These are phyloP conservation scores for Debaryomycetaceae sp. DNA, from an alignment of 1,139 yeast genomes.

Conservation along the genomic window DNA sequence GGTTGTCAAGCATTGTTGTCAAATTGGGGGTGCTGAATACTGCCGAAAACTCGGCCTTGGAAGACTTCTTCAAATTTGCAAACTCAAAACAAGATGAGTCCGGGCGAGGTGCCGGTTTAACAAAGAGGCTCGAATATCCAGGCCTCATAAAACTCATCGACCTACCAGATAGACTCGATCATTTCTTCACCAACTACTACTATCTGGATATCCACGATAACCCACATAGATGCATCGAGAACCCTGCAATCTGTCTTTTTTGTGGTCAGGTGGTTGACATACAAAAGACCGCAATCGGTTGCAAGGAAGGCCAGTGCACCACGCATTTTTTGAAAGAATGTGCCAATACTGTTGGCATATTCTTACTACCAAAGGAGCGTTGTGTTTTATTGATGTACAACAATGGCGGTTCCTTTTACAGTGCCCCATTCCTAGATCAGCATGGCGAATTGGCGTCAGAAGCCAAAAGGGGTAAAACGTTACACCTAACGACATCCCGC, in stretches of 20 bases:
- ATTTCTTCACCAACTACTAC: constrained; percentile 58
- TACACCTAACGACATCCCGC: constrained; percentile 57
- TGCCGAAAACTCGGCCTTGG: neutral
- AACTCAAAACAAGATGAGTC: neutral
- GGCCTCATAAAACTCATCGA: constrained; percentile 57
- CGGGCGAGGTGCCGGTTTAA: constrained; percentile 9
- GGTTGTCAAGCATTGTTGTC: constrained; percentile 14
- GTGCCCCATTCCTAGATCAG: constrained; percentile 79
- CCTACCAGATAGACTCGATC: constrained; percentile 66
- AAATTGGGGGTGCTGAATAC: constrained; percentile 1
- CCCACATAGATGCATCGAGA: constrained; percentile 46
- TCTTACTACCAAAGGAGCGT: constrained; percentile 71
- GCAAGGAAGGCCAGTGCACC: constrained; percentile 61
- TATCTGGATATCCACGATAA: constrained; percentile 41
- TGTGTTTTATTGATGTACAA: constrained; percentile 63
- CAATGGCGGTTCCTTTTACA: constrained; percentile 76
- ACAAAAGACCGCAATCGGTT: constrained; percentile 55
- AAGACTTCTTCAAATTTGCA: constrained; percentile 1
- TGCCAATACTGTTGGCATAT: constrained; percentile 69
- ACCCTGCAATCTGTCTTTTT: constrained; percentile 83
- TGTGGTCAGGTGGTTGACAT: constrained; percentile 71
- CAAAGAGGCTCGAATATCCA: constrained; percentile 52
- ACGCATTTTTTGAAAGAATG: constrained; percentile 64
- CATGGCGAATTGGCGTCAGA: constrained; percentile 88
- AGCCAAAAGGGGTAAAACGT: constrained; percentile 66